Base-by-base conservation (phyloP, 176 grass and related monocot genomes). In the Aegilops longissima region DNA sequence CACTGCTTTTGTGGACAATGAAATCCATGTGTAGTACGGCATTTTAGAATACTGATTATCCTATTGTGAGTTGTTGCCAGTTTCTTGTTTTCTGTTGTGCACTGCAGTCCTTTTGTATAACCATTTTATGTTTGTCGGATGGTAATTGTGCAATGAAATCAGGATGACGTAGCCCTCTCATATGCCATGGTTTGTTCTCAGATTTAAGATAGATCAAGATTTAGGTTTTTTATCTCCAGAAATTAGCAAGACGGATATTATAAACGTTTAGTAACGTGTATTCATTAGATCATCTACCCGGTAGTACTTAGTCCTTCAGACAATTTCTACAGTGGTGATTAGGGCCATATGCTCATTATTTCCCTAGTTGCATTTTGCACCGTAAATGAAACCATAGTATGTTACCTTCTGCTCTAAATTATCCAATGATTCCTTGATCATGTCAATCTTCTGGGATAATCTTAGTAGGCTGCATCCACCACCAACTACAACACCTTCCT, bases 401-500 rank as follows among this genome's bases (percentile, higher is more conserved):
- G 10, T 12, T 89, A 98, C 96, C 96, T 94, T 93, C 44, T 95
- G 93, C 77, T 98, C 93, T 78, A 83, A 67, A 81, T 98, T 98
- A 83, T 93, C 84, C 78, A 98, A 83, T 62, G 91, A 92, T 45
- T 91, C 86, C 79, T 95, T 98, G 73, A 98, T 89, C 65, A 23
- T 10, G n/a, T 95, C 88, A 35, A 98, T 88, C 87, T 94, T 98
- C 45, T 66, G 74, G 20, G 92, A 98, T 84, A 98, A 89, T 86
- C 96, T 93, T 89, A 98, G 78, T 84, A 98, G 87, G 78, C 93
- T 89, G 67, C 96, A 98, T 85, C 96, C 93, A 82, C 96, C 96
- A 17, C 96, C 96, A 88, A 98, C 88, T 80, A 95, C 96, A 88
- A 98, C 91, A 82, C 96, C 96, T 91, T 95, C 96, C 73, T 98